Base-by-base conservation (phyloP, 768 basidiomycete genomes). In the Sutorius australiensis region DNA sequence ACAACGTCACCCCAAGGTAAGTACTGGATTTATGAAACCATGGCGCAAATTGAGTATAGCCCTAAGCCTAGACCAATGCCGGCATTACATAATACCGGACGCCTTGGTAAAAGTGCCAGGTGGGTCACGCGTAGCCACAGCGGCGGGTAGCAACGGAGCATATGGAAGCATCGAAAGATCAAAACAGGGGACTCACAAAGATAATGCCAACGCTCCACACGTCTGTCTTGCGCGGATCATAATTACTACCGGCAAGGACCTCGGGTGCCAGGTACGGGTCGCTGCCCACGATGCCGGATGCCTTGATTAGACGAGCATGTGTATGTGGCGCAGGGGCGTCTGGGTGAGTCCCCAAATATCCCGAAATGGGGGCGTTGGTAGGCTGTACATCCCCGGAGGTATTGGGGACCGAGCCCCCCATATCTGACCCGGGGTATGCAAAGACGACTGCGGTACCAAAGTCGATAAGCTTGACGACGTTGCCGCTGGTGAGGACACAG, bases 371-470 rank as follows among this genome's bases (percentile, higher is more conserved):
- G 12, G 34, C 1, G 27, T 28, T 48, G 0, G 57, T 36, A n/a
- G 24, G 10, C 8, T 51, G 31, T 1, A 16, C 39, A n/a, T 44
- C 39, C 6, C 61, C 61, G 6, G 57, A 56, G 0, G 50, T 47
- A 24, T 51, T 42, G 0, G 61, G 57, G 6, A 42, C 38, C 46
- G 77, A 78, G 56, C 67, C 66, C n/a, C 66, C 66, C 64, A 66
- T 66, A 81, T 81, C 62, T 72, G 93, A 94, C 53, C 94, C 95
- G 0, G 97, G 97, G 66, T 98, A 99, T 61, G 97, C 93, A 75
- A 99, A 99, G 54, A 99, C 95, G 58, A 94, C 94, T n/a, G 97
- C 97, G 6, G 97, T 99, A 48, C 97, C 97, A 73, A 99, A 99
- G 73, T 99, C 97, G 73, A 99, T 99, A 60, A 99, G 81, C 70